A percentile compares a stretch with the other conserved stretches of the same genome.
These are phyloP conservation scores for Botrytis cinerea DNA, from an alignment of 2,329 filamentous ascomycete genomes.

Conservation along the genomic window DNA sequence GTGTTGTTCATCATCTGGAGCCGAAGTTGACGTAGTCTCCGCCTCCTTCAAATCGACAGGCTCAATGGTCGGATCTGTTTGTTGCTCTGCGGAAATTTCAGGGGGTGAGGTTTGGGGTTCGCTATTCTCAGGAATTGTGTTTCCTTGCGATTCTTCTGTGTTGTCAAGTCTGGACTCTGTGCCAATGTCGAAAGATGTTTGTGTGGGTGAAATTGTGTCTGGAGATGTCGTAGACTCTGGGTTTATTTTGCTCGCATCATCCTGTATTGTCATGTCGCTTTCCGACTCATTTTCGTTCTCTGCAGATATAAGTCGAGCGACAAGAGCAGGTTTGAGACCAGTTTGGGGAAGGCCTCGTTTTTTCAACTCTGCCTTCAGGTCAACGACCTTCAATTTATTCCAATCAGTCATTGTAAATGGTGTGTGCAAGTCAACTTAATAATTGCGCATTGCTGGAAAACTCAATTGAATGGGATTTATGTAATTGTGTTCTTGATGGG, in stretches of 20 bases:
- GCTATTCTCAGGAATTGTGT: background rate
- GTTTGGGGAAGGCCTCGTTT: constrained; percentile 66
- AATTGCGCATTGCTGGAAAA: constrained; percentile 12
- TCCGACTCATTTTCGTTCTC: constrained; percentile 44
- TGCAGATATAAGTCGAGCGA: constrained; percentile 60
- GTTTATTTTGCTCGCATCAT: constrained; percentile 33
- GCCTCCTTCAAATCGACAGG: background rate
- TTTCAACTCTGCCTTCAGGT: constrained; percentile 75
- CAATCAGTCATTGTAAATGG: constrained; percentile 51
- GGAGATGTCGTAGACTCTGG: constrained; percentile 33
- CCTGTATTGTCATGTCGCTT: constrained; percentile 39
- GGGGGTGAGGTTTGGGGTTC: constrained; percentile 10
- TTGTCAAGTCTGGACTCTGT: background rate
- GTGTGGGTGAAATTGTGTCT: constrained; percentile 32
- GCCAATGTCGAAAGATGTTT: constrained; percentile 20
- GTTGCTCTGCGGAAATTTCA: background rate
- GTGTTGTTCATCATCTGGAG: background rate
- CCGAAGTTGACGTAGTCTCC: background rate
- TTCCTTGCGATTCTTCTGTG: background rate
- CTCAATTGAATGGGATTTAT: background rate
- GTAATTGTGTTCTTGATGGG: background rate
- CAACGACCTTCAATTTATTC: constrained; percentile 67
- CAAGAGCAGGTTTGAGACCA: constrained; percentile 71
- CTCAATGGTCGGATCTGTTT: constrained; percentile 24
- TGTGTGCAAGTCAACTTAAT: background rate